phyloP scores from a whole-genome alignment of 768 basidiomycete species.

The Boletus vermiculosoides region DNA sequence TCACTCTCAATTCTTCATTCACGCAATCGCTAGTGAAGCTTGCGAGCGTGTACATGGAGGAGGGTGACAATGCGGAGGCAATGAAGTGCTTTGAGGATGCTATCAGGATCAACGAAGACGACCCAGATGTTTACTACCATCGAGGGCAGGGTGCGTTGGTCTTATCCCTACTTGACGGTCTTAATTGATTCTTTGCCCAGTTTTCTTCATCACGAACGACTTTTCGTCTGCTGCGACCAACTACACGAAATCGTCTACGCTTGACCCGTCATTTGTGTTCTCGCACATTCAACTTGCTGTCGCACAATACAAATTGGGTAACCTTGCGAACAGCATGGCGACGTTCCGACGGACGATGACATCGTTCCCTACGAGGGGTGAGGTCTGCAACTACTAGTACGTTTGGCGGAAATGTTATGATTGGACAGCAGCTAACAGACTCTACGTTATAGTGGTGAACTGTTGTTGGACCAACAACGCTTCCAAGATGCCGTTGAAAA shows the following conservation, averaged over 20 bases:
- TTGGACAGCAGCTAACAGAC: background rate
- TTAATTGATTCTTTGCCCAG: constrained; percentile 37
- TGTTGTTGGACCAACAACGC: constrained; percentile 87
- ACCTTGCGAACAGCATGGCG: constrained; percentile 79
- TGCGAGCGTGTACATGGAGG: constrained; percentile 96
- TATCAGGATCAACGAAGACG: constrained; percentile 72
- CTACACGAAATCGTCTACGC: constrained; percentile 84
- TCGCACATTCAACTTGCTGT: constrained; percentile 97
- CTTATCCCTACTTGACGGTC: background rate
- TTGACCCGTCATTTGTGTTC: constrained; percentile 91
- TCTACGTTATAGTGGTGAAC: constrained; percentile 68
- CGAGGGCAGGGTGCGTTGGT: constrained; percentile 78
- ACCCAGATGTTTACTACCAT: constrained; percentile 98
- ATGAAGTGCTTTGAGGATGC: constrained; percentile 93
- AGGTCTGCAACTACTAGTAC: constrained; percentile 94
- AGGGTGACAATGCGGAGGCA: constrained; percentile 74
- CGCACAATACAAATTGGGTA: constrained; percentile 89
- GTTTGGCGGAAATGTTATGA: constrained; percentile 24
- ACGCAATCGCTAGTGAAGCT: constrained; percentile 96
- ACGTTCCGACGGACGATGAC: constrained; percentile 85
- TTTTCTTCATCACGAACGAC: constrained; percentile 93
- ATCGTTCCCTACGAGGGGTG: constrained; percentile 81
- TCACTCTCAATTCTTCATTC: constrained; percentile 61
- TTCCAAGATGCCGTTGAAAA: constrained; percentile 88
- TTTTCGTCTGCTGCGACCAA: constrained; percentile 84